phyloP scores from a whole-genome alignment of 495 filamentous ascomycete genomes.

The Thermochaetoides thermophila region DNA sequence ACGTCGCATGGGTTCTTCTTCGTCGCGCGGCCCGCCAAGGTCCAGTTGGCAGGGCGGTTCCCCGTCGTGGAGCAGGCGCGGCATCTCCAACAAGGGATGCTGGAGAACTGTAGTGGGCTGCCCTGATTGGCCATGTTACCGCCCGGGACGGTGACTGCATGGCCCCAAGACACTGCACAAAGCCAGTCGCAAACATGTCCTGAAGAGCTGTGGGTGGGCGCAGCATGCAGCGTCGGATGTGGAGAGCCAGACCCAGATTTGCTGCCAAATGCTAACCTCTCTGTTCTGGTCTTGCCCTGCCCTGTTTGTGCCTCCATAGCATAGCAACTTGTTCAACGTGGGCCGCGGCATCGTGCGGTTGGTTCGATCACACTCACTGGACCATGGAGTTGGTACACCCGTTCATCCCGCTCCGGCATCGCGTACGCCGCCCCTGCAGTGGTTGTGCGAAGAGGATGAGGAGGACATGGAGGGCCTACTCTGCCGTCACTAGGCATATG shows the following conservation, averaged over 20 bases:
- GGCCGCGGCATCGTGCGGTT: not conserved
- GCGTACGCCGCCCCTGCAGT: too few species aligned
- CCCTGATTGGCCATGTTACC: slow-evolving; percentile 30
- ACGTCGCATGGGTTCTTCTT: too few species aligned
- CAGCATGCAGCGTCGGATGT: too few species aligned
- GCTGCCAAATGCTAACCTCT: not conserved
- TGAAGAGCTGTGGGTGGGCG: not conserved
- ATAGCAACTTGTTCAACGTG: not conserved
- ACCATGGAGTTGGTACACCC: not conserved
- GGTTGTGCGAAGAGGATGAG: too few species aligned
- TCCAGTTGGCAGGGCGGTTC: too few species aligned
- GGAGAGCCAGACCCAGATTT: too few species aligned
- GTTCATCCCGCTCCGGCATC: slow-evolving; percentile 1
- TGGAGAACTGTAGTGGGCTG: slow-evolving; percentile 7
- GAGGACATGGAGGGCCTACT: too few species aligned
- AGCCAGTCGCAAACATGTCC: slow-evolving; percentile 1
- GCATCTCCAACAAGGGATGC: slow-evolving; percentile 14
- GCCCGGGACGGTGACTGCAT: slow-evolving; percentile 26
- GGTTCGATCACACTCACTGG: not conserved
- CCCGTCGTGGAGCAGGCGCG: too few species aligned
- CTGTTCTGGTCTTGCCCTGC: not conserved
- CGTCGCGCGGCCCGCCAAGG: too few species aligned
- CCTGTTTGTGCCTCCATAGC: too few species aligned
- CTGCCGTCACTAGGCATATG: too few species aligned
- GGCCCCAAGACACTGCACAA: slow-evolving; percentile 1